These are phyloP conservation scores for Avena insularis DNA, from an alignment of 176 grass and related monocot species.

Conservation along the genomic window DNA sequence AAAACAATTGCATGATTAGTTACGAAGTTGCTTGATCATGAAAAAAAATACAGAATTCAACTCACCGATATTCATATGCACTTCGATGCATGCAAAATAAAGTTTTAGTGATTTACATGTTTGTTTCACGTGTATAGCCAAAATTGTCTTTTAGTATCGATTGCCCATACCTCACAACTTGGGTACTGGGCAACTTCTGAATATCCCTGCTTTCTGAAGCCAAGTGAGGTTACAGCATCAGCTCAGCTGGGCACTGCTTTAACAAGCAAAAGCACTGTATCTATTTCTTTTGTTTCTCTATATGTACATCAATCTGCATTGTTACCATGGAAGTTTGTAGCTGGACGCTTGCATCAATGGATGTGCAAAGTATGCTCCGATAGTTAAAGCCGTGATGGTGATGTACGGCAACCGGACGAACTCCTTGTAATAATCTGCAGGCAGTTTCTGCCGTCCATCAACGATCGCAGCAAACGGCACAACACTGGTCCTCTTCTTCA, in stretches of 20 bases:
- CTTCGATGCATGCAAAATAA: not conserved
- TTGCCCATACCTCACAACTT: too few relatives aligned
- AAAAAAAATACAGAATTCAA: not conserved
- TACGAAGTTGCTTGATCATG: not conserved
- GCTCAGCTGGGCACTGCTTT: not conserved
- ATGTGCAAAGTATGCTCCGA: constrained; percentile 88
- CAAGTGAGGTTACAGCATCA: too few relatives aligned
- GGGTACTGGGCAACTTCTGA: not conserved
- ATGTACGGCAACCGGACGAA: constrained; percentile 85
- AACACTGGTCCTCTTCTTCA: constrained; percentile 86
- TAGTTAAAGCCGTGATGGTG: constrained; percentile 69
- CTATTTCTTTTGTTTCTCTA: constrained; percentile 9
- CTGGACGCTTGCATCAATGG: constrained; percentile 96
- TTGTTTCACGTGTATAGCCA: not conserved
- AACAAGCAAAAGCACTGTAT: not conserved
- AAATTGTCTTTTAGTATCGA: not conserved
- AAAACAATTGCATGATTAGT: not conserved
- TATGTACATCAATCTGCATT: constrained; percentile 41
- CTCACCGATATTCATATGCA: not conserved
- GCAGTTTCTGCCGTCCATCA: constrained; percentile 82
- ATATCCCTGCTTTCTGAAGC: not conserved
- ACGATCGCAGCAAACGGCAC: constrained; percentile 85
- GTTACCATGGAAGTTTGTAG: constrained; percentile 86
- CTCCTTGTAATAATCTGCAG: constrained; percentile 88
- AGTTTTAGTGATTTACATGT: not conserved